These are phyloP conservation scores for Talaromyces funiculosus DNA, from an alignment of 2,329 filamentous ascomycete genomes.

Conservation along the genomic window DNA sequence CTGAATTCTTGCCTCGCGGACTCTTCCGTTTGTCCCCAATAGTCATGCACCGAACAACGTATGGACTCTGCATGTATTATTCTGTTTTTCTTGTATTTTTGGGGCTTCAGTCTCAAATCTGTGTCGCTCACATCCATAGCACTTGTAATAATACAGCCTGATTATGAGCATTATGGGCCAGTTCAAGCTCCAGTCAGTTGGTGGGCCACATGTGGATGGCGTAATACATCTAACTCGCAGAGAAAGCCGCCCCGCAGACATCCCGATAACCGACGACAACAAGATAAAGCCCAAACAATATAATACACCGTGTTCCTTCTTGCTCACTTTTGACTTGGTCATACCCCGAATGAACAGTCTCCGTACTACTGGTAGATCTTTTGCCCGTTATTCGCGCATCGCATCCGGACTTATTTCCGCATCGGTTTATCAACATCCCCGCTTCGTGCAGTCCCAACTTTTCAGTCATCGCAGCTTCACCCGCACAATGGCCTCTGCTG, in stretches of 20 bases:
- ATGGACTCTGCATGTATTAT: neutral
- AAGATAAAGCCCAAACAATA: neutral
- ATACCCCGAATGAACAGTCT: conserved; percentile 7
- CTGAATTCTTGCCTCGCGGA: no score
- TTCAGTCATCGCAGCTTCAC: conserved; percentile 1
- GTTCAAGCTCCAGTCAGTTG: neutral
- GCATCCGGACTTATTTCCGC: conserved; percentile 8
- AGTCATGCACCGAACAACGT: no score
- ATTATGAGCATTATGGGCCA: neutral
- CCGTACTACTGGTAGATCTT: neutral
- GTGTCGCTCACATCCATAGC: neutral
- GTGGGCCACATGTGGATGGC: neutral
- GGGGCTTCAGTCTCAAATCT: neutral
- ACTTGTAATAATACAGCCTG: no score
- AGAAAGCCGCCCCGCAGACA: conserved; percentile 9
- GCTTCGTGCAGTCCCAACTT: neutral
- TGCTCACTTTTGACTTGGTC: no score
- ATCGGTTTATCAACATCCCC: neutral
- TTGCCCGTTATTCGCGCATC: neutral
- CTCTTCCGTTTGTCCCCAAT: no score
- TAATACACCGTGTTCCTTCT: neutral
- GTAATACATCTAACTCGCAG: neutral
- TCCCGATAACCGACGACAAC: neutral
- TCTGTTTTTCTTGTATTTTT: no score
- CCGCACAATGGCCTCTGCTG: conserved; percentile 60